phyloP scores from a whole-genome alignment of 2,329 filamentous ascomycete species.

The Ceratocystis alfenasii region DNA sequence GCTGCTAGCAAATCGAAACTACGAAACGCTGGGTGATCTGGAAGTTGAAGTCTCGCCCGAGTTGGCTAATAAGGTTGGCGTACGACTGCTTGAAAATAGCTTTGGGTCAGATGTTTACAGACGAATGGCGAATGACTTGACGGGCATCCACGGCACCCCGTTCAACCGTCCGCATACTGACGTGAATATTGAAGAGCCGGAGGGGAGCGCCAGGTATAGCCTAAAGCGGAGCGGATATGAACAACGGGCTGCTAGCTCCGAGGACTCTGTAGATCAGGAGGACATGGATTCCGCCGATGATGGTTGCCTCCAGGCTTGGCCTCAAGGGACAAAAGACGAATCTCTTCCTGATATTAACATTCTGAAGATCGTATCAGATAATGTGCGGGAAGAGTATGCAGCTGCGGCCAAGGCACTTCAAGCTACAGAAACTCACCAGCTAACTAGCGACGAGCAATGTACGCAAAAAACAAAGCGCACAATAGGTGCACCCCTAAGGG shows the following conservation, averaged over 20 bases:
- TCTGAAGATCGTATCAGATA: background rate
- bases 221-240: background rate
- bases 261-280: background rate
- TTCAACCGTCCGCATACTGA: slow-evolving; percentile 7
- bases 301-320: background rate
- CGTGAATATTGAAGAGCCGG: slow-evolving; percentile 11
- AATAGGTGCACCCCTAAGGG: no score
- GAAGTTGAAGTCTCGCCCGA: background rate
- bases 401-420: background rate
- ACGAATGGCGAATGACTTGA: slow-evolving; percentile 8
- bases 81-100: background rate
- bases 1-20: background rate
- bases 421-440: no score
- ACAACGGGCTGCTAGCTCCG: background rate
- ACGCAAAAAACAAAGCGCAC: no score
- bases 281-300: background rate
- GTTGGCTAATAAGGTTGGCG: background rate
- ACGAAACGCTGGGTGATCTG: background rate
- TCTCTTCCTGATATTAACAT: background rate
- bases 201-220: background rate
- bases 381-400: background rate
- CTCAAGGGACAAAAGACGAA: background rate
- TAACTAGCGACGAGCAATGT: background rate
- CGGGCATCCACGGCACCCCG: slow-evolving; percentile 11
- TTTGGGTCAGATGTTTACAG: background rate